Conservation (phyloP, 2,329 filamentous ascomycete genomes). For the Pseudogymnoascus sp. region DNA sequence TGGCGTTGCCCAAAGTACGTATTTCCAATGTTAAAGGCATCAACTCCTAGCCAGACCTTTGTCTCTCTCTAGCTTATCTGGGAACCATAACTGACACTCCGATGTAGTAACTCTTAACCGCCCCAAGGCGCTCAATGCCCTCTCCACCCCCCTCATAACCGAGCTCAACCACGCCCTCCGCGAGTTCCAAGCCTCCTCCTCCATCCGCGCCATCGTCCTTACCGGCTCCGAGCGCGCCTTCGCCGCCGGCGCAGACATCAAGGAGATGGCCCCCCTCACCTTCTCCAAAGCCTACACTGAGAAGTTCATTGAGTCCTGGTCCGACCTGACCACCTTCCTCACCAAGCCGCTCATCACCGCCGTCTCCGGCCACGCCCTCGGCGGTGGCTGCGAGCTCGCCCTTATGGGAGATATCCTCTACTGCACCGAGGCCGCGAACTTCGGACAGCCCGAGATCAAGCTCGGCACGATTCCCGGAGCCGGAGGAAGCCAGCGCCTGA, state of each 20-base stretch:
- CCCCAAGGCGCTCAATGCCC: slow-evolving; percentile 89
- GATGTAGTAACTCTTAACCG: slow-evolving; percentile 77
- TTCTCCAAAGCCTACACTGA: slow-evolving; percentile 81
- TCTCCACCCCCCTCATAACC: slow-evolving; percentile 80
- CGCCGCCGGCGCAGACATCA: slow-evolving; percentile 94
- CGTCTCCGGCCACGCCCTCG: slow-evolving; percentile 88
- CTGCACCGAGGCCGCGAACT: slow-evolving; percentile 76
- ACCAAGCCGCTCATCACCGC: slow-evolving; percentile 94
- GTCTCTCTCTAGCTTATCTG: not conserved
- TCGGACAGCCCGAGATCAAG: slow-evolving; percentile 96
- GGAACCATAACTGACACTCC: slow-evolving; percentile 5
- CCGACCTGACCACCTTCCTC: slow-evolving; percentile 68
- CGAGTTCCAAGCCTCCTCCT: slow-evolving; percentile 59
- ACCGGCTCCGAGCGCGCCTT: slow-evolving; percentile 88
- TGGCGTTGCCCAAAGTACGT: slow-evolving; percentile 80
- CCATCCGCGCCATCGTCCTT: slow-evolving; percentile 69
- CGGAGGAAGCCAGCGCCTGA: slow-evolving; percentile 83
- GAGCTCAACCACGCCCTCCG: slow-evolving; percentile 77
- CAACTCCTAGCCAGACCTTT: not conserved
- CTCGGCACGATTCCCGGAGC: slow-evolving; percentile 87
- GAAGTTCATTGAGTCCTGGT: slow-evolving; percentile 96
- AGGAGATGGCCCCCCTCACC: slow-evolving; percentile 91
- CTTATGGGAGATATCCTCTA: slow-evolving; percentile 98
- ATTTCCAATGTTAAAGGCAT: not conserved
- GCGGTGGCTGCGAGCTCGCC: slow-evolving; percentile 90